These are phyloP conservation scores for Cyclotella baltica DNA, from an alignment of 108 stramenopile species.

Conservation along the genomic window DNA sequence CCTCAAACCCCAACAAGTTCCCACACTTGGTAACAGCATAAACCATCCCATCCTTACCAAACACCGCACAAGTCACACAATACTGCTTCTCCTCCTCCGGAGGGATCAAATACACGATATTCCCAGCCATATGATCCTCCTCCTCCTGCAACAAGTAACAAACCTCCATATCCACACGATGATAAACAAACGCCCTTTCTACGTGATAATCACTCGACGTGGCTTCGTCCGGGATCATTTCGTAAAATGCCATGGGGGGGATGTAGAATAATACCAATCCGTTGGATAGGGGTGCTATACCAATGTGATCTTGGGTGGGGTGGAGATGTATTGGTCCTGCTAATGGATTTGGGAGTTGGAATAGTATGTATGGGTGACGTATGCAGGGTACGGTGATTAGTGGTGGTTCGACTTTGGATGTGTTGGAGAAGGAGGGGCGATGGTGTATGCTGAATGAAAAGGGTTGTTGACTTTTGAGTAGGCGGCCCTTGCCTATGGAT, in stretches of 20 bases:
- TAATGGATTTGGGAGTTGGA: constrained; percentile 59
- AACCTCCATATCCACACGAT: no score
- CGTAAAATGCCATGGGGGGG: constrained; percentile 57
- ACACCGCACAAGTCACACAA: constrained; percentile 66
- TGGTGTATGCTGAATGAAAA: background rate
- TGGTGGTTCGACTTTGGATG: background rate
- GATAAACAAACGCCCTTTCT: background rate
- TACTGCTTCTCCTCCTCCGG: constrained; percentile 15
- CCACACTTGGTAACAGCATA: constrained; percentile 73
- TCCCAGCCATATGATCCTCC: constrained; percentile 13
- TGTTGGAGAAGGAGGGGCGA: background rate
- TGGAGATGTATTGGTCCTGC: constrained; percentile 71
- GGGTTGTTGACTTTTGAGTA: background rate
- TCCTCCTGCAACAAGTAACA: constrained; percentile 14
- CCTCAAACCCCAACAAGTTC: constrained; percentile 59
- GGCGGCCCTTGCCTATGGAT: background rate
- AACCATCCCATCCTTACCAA: constrained; percentile 67
- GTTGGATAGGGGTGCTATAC: constrained; percentile 67
- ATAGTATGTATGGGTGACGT: constrained; percentile 50
- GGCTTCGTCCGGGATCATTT: constrained; percentile 7
- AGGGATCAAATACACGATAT: constrained; percentile 29
- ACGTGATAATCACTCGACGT: background rate
- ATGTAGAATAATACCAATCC: constrained; percentile 66
- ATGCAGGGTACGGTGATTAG: background rate
- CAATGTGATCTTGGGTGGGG: constrained; percentile 59